Conservation (phyloP, 2,329 filamentous ascomycete genomes). For the Juglanconis juglandina region DNA sequence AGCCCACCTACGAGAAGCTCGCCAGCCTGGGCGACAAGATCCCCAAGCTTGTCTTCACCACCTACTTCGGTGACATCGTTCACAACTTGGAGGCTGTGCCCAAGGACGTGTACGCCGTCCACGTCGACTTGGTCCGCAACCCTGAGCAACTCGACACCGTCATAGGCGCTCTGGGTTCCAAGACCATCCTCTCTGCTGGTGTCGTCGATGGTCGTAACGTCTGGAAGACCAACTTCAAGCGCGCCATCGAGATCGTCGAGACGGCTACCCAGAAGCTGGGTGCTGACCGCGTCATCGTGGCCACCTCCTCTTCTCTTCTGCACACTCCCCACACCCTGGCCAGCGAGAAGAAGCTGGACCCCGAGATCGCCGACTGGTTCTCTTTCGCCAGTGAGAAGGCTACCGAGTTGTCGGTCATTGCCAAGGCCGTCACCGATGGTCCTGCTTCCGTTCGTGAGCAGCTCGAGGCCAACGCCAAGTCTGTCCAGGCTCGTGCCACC, state of each 20-base stretch:
- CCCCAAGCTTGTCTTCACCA: slow-evolving; percentile 85
- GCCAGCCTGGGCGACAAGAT: slow-evolving; percentile 71
- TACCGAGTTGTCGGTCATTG: slow-evolving; percentile 82
- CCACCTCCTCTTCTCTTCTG: slow-evolving; percentile 94
- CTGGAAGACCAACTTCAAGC: slow-evolving; percentile 99
- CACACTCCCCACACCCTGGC: slow-evolving; percentile 97
- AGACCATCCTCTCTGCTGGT: slow-evolving; percentile 89
- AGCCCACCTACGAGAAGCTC: slow-evolving; percentile 93
- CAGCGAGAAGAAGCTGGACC: slow-evolving; percentile 96
- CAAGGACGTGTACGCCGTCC: slow-evolving; percentile 76
- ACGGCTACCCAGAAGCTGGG: slow-evolving; percentile 88
- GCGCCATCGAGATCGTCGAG: slow-evolving; percentile 87
- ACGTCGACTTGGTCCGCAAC: slow-evolving; percentile 96
- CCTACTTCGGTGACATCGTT: slow-evolving; percentile 98
- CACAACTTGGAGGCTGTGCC: slow-evolving; percentile 95
- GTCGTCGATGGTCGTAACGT: slow-evolving; percentile 99
- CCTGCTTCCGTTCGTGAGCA: slow-evolving; percentile 80
- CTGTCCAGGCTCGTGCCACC: slow-evolving; percentile 82
- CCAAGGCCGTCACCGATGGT: slow-evolving; percentile 94
- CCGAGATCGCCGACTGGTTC: slow-evolving; percentile 96
- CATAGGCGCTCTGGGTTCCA: slow-evolving; percentile 74
- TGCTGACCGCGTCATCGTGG: slow-evolving; percentile 94
- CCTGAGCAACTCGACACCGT: slow-evolving; percentile 94
- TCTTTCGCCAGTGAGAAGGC: slow-evolving; percentile 96
- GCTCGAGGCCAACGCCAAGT: slow-evolving; percentile 96